Evolutionary conservation across 2,329 filamentous ascomycete genomes (phyloP), one percentile per base, ranked within the genome.

Genomic region (Stemphylium vesicarium): DNA sequence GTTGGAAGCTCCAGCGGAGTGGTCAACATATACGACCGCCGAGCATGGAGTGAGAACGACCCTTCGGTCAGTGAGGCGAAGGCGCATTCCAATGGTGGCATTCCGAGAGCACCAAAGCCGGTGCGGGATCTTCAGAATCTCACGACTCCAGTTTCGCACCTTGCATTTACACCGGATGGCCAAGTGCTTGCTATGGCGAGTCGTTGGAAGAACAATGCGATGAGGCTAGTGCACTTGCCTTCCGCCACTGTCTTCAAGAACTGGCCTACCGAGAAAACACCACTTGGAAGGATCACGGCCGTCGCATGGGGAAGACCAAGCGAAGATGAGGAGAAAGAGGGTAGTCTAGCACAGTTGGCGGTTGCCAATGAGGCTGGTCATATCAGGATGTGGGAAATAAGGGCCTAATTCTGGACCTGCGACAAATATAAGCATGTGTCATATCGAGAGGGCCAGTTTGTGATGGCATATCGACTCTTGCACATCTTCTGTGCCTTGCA

Each of bases 201-300:
- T 76, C 85, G 85, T 59, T 90, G 90, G 83, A 96, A 96, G 82
- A 89, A 89, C 72, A 92, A 97, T 77, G 91, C 93, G 0, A 78
- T 99, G 74, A 84, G 90, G 69, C 79, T 99, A 62, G 92, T 94
- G 29, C 95, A 99, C 76, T 79, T 99, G 64, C 93, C 94, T 0
- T 93, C 86, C 64, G 96, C 92, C 75, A 96, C 92, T 1, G 91
- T 98, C 16, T 99, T 95, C 82, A 87, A 88, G 69, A 99, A 99
- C 77, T 99, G 95, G 95, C 95, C 95, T 20, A 99, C 94, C 49
- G 85, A 87, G 60, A 88, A 90, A 73, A 99, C 95, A 52, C 92
- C 93, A 0, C 77, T 99, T 57, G 95, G 95, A 0, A 84, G 92
- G 55, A 87, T 98, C 62, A 90, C 91, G 2, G 72, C 78, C 10